Evolutionary conservation across 345 rosid genomes (phyloP).

Genomic region (Barbarea vulgaris): DNA sequence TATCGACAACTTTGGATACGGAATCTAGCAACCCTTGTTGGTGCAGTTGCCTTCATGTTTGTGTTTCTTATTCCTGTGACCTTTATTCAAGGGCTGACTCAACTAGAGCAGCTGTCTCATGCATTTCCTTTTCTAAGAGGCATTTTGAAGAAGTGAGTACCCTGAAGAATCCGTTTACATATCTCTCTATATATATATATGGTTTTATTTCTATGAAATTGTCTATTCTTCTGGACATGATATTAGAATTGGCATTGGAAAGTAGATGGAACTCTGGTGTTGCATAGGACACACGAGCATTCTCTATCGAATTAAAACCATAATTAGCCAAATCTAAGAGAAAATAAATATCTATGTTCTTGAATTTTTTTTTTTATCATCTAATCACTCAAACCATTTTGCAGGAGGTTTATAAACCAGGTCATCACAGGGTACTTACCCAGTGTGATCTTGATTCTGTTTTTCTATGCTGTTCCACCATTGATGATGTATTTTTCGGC

Average conservation of each 20-base stretch:
- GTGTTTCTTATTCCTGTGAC: conserved; percentile 80
- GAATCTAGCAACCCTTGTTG: conserved; percentile 58
- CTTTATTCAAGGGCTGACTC: conserved; percentile 84
- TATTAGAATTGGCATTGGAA: conserved; percentile 5
- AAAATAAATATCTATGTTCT: neutral
- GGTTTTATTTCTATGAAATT: neutral
- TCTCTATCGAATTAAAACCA: neutral
- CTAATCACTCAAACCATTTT: conserved; percentile 19
- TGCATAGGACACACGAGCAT: neutral
- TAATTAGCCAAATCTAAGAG: neutral
- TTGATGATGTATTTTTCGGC: conserved; percentile 85
- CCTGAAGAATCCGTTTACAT: neutral
- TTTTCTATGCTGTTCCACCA: conserved; percentile 82
- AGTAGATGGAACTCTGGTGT: neutral
- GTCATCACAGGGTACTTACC: conserved; percentile 92
- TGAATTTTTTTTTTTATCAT: neutral
- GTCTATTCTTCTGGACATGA: conserved; percentile 16
- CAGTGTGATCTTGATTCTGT: conserved; percentile 75
- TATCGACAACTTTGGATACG: conserved; percentile 88
- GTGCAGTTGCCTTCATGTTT: conserved; percentile 73
- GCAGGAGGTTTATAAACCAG: conserved; percentile 62
- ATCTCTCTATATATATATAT: neutral
- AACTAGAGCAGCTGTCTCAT: conserved; percentile 60
- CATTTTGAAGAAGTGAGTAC: conserved; percentile 63
- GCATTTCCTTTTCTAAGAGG: conserved; percentile 71